Percentiles rank a stretch among this genome's conserved stretches.
Evolutionary conservation across 257 asterid genomes (phyloP).

Genomic region (Nicotiana attenuata): DNA sequence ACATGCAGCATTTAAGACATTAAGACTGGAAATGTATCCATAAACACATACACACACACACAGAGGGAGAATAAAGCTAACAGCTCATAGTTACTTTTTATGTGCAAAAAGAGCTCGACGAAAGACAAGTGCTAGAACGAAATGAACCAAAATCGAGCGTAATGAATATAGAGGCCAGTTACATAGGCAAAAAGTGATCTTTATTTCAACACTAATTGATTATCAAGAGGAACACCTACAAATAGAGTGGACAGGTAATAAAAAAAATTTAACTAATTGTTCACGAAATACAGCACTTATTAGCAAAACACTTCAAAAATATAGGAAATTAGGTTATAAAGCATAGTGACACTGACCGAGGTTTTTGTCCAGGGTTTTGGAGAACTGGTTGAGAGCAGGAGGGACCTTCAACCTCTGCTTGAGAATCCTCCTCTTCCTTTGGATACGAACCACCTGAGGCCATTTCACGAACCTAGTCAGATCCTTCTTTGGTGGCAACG

Average conservation of each 20-base stretch:
- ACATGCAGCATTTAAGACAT: no score
- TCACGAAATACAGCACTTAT: neutral
- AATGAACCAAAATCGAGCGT: neutral
- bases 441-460: constrained; percentile 29
- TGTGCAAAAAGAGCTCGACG: neutral
- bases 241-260: neutral
- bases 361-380: constrained; percentile 42
- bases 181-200: neutral
- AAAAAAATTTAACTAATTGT: no score
- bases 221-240: neutral
- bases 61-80: no score
- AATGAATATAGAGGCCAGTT: neutral
- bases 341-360: constrained; percentile 20
- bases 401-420: constrained; percentile 46
- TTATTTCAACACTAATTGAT: no score
- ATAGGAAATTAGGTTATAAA: neutral
- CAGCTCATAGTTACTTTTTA: neutral
- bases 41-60: neutral
- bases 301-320: neutral
- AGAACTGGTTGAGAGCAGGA: constrained; percentile 41
- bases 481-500: constrained; percentile 39
- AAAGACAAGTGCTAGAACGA: neutral
- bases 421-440: constrained; percentile 40
- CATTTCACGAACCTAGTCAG: constrained; percentile 32
- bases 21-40: no score